These are phyloP conservation scores for Wakefieldia striispora DNA, from an alignment of 768 basidiomycete species.

Conservation along the genomic window DNA sequence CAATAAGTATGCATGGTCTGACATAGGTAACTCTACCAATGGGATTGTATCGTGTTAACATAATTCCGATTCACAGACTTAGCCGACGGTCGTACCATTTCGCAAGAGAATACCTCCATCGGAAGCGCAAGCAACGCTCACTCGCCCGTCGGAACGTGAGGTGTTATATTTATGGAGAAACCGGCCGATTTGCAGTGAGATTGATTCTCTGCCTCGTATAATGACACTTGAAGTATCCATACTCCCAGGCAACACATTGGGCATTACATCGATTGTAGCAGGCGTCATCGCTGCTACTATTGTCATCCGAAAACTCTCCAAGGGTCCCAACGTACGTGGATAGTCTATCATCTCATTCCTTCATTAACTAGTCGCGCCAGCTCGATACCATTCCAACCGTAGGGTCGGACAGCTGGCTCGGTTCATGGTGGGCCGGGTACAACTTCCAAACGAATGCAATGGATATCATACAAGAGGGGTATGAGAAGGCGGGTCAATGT, in stretches of 20 bases:
- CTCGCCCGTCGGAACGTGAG: no score
- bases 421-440: conserved; percentile 4
- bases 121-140: no score
- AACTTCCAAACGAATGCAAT: background rate
- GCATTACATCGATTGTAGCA: background rate
- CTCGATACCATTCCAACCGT: conserved; percentile 5
- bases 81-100: no score
- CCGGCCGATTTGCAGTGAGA: no score
- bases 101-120: no score
- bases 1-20: no score
- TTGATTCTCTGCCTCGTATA: background rate
- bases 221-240: background rate
- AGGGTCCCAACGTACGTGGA: background rate
- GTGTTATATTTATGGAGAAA: no score
- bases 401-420: conserved; percentile 1
- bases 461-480: background rate
- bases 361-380: background rate
- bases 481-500: background rate
- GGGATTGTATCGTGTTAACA: no score
- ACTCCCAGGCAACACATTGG: background rate
- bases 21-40: no score
- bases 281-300: background rate
- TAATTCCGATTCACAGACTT: no score
- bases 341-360: background rate
- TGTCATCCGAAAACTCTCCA: background rate